Evolutionary conservation across 371 early-diverging fungal genomes (phyloP).

Genomic region (Mortierella sp.): DNA sequence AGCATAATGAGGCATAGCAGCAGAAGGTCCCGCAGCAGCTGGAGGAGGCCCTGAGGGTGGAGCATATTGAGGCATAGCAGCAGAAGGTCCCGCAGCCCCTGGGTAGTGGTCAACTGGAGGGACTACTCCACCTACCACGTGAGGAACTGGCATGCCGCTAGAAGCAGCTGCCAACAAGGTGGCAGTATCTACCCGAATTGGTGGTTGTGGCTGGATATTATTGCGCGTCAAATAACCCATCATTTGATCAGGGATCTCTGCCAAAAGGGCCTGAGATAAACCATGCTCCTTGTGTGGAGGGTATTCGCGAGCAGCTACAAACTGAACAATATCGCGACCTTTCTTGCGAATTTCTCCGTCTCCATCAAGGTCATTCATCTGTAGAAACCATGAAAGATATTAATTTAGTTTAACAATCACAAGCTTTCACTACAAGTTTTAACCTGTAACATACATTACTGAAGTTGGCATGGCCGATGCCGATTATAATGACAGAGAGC

Average conservation of each 20-base stretch:
- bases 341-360: conserved; percentile 49
- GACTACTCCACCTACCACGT: neutral
- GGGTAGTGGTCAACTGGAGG: neutral
- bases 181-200: conserved; percentile 16
- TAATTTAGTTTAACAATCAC: neutral
- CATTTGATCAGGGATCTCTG: conserved; percentile 40
- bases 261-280: conserved; percentile 27
- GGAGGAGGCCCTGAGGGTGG: neutral
- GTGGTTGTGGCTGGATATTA: conserved; percentile 27
- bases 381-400: neutral
- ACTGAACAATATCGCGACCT: conserved; percentile 66
- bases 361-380: conserved; percentile 62
- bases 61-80: neutral
- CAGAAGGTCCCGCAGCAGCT: no score
- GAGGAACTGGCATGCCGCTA: neutral
- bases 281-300: conserved; percentile 18
- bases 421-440: neutral
- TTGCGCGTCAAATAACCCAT: conserved; percentile 35
- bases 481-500: conserved; percentile 69
- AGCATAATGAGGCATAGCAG: no score
- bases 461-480: conserved; percentile 62
- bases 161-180: neutral
- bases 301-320: conserved; percentile 61
- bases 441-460: conserved; percentile 15
- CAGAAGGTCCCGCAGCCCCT: no score